These are phyloP conservation scores for Prunus fruticosa DNA, from an alignment of 306 rosid genomes.

Conservation along the genomic window DNA sequence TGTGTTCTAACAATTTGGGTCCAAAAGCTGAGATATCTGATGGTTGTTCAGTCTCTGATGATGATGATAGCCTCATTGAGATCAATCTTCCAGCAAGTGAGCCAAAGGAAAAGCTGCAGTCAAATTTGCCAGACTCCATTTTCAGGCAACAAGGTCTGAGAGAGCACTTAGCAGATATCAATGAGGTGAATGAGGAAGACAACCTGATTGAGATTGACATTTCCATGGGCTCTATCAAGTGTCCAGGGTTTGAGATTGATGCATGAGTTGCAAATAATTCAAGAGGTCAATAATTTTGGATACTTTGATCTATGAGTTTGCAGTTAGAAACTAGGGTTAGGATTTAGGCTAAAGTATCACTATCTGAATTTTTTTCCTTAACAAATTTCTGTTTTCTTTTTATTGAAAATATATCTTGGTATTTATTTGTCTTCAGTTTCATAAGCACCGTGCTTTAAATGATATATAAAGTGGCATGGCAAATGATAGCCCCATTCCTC, in stretches of 20 bases:
- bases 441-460: too few species aligned
- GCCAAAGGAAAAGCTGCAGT: constrained; percentile 26
- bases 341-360: not conserved
- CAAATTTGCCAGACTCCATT: constrained; percentile 35
- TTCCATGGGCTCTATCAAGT: constrained; percentile 45
- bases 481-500: too few species aligned
- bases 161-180: constrained; percentile 57
- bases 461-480: too few species aligned
- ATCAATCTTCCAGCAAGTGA: constrained; percentile 48
- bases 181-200: constrained; percentile 62
- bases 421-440: not conserved
- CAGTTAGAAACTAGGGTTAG: not conserved
- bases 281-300: not conserved
- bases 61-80: constrained; percentile 60
- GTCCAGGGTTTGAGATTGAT: constrained; percentile 37
- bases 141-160: constrained; percentile 35
- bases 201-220: constrained; percentile 70
- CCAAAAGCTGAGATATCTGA: constrained; percentile 22
- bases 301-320: not conserved
- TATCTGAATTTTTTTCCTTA: not conserved
- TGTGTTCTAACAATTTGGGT: constrained; percentile 7
- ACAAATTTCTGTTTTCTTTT: not conserved
- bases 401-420: not conserved
- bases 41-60: constrained; percentile 33
- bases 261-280: constrained; percentile 19